These are phyloP conservation scores for Bertia moriformis DNA, from an alignment of 2,329 filamentous ascomycete species.

Conservation along the genomic window DNA sequence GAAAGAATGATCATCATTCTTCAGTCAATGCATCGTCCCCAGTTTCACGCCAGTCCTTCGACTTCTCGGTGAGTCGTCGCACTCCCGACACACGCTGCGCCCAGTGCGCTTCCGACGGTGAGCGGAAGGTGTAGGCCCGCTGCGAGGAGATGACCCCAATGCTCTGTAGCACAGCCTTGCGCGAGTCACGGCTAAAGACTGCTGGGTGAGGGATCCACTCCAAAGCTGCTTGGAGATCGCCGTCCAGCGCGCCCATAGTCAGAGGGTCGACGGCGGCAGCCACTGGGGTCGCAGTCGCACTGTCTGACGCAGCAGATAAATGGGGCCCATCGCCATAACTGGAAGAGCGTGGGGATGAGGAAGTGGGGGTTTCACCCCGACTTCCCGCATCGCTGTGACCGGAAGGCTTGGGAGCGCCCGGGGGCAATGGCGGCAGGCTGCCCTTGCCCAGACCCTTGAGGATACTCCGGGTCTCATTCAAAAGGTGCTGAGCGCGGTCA, in stretches of 20 bases:
- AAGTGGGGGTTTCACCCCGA: background rate
- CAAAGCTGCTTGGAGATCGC: background rate
- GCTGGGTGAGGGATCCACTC: constrained; percentile 1
- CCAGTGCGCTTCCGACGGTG: constrained; percentile 1
- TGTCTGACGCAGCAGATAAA: background rate
- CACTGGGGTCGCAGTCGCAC: background rate
- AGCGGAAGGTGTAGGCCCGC: background rate
- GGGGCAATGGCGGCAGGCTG: constrained; percentile 76
- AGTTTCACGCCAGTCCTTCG: constrained; percentile 1
- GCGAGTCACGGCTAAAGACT: background rate
- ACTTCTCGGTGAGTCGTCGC: background rate
- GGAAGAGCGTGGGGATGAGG: background rate
- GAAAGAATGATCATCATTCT: background rate
- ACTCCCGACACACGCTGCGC: background rate
- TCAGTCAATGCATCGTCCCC: constrained; percentile 1
- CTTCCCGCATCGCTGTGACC: background rate
- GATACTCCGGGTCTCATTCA: constrained; percentile 87
- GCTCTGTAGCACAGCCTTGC: background rate
- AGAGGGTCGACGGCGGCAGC: background rate
- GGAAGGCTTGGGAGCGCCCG: constrained; percentile 10
- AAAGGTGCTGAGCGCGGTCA: constrained; percentile 79
- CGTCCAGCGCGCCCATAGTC: background rate
- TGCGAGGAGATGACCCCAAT: constrained; percentile 1
- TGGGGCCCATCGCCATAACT: background rate
- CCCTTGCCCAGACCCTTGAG: constrained; percentile 93